Evolutionary conservation across 1,139 yeast species (phyloP).

Genomic region (Citeromyces hawaiiensis): DNA sequence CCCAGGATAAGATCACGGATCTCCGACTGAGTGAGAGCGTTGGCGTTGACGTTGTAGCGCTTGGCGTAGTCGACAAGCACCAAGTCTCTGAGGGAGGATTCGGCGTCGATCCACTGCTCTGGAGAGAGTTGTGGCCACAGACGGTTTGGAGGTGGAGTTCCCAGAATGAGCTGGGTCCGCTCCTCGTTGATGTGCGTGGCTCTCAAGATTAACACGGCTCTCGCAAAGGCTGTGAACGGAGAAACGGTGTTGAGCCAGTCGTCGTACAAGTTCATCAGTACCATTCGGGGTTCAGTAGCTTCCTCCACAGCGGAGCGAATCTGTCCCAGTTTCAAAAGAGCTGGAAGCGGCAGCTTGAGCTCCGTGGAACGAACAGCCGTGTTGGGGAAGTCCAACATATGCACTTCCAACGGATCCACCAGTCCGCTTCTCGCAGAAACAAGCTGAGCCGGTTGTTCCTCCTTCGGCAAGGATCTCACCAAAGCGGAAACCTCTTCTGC

Average conservation of each 20-base stretch:
- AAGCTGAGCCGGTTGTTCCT: conserved; percentile 89
- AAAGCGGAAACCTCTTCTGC: conserved; percentile 96
- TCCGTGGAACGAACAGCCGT: conserved; percentile 85
- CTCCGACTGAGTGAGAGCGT: conserved; percentile 84
- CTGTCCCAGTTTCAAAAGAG: conserved; percentile 75
- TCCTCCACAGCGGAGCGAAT: conserved; percentile 66
- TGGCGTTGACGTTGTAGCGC: conserved; percentile 74
- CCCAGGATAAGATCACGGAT: conserved; percentile 90
- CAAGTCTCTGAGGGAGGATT: conserved; percentile 75
- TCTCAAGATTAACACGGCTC: conserved; percentile 68
- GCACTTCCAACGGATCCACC: conserved; percentile 91
- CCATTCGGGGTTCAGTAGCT: conserved; percentile 92
- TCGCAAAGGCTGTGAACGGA: conserved; percentile 87
- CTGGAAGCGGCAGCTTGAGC: conserved; percentile 77
- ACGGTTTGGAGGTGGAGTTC: conserved; percentile 52
- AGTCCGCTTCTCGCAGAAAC: conserved; percentile 86
- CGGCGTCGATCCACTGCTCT: conserved; percentile 89
- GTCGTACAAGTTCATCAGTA: conserved; percentile 79
- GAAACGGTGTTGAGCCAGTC: conserved; percentile 83
- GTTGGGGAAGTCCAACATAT: conserved; percentile 93
- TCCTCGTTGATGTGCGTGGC: conserved; percentile 73
- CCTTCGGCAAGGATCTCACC: conserved; percentile 76
- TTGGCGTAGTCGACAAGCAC: conserved; percentile 77
- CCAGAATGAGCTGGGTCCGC: conserved; percentile 55
- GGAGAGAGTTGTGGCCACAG: conserved; percentile 86